Conservation (phyloP, 2,329 filamentous ascomycete genomes). For the Trichoderma sp. region DNA sequence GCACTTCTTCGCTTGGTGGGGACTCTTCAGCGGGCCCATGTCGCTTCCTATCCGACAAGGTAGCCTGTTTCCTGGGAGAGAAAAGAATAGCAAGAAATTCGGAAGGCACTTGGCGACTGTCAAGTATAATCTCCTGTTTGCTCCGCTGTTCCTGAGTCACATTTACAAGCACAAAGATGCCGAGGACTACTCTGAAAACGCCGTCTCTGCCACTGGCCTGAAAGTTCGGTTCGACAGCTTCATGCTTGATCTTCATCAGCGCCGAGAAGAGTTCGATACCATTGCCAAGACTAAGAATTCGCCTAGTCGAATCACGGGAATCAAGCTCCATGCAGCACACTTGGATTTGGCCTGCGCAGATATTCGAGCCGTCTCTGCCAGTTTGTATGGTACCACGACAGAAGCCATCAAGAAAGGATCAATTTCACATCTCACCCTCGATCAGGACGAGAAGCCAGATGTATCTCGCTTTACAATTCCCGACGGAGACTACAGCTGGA, state of each 20-base stretch:
- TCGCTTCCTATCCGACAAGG: conserved; percentile 93
- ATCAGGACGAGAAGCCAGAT: conserved; percentile 61
- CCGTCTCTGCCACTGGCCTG: conserved; percentile 89
- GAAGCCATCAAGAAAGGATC: conserved; percentile 69
- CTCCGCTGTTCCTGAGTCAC: conserved; percentile 90
- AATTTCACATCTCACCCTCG: conserved; percentile 49
- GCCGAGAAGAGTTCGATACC: conserved; percentile 86
- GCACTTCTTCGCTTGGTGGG: conserved; percentile 98
- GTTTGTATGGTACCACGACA: conserved; percentile 74
- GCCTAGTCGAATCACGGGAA: conserved; percentile 79
- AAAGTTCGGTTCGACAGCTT: conserved; percentile 96
- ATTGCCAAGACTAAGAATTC: conserved; percentile 73
- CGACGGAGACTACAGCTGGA: conserved; percentile 93
- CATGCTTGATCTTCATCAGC: conserved; percentile 93
- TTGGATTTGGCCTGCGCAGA: conserved; percentile 90
- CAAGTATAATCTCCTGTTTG: conserved; percentile 92
- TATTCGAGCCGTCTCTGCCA: conserved; percentile 88
- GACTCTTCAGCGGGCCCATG: conserved; percentile 90
- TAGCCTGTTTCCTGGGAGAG: conserved; percentile 82
- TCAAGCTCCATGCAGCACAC: conserved; percentile 94
- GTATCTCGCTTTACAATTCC: conserved; percentile 92
- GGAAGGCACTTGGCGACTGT: conserved; percentile 95
- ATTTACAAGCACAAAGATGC: conserved; percentile 98
- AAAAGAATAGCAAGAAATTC: conserved; percentile 98
- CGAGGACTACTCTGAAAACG: conserved; percentile 73